Percentiles rank a stretch among this genome's conserved stretches.
Evolutionary conservation across 2,329 filamentous ascomycete genomes (phyloP).

Genomic region (Arachnomyces sp.): DNA sequence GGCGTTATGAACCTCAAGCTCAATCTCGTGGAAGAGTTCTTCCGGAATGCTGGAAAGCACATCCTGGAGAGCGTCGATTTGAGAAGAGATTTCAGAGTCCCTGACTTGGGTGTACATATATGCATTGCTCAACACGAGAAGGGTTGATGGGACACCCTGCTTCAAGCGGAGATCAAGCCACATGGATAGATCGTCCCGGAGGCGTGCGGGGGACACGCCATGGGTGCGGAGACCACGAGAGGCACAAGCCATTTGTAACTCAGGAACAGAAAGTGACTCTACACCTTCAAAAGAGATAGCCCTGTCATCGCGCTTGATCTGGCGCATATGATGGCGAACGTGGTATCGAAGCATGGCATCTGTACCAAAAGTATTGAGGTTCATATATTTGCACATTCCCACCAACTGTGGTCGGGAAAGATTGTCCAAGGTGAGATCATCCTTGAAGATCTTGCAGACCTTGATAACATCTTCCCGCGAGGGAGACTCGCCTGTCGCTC

Average conservation of each 20-base stretch:
- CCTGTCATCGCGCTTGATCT: conserved; percentile 96
- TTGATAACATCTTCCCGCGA: conserved; percentile 90
- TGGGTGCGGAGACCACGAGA: conserved; percentile 89
- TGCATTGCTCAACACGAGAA: conserved; percentile 91
- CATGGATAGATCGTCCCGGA: conserved; percentile 82
- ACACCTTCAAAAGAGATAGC: conserved; percentile 92
- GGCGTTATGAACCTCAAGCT: conserved; percentile 92
- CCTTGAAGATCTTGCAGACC: conserved; percentile 98
- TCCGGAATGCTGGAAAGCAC: conserved; percentile 93
- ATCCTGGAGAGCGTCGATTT: conserved; percentile 87
- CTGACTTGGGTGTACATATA: conserved; percentile 85
- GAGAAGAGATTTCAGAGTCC: conserved; percentile 72
- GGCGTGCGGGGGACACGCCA: conserved; percentile 77
- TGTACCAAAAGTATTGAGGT: conserved; percentile 91
- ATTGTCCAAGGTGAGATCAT: conserved; percentile 95
- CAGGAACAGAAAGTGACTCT: conserved; percentile 82
- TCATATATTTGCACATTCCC: conserved; percentile 98
- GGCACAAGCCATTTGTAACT: conserved; percentile 86
- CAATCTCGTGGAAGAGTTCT: conserved; percentile 98
- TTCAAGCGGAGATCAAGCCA: conserved; percentile 92
- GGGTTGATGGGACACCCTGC: conserved; percentile 90
- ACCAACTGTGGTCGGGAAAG: conserved; percentile 90
- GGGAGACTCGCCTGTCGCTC: conserved; percentile 82
- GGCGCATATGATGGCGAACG: conserved; percentile 93
- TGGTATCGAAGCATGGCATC: conserved; percentile 98